These are phyloP conservation scores for Iris pallida DNA, from an alignment of 116 monocot species.

Conservation along the genomic window DNA sequence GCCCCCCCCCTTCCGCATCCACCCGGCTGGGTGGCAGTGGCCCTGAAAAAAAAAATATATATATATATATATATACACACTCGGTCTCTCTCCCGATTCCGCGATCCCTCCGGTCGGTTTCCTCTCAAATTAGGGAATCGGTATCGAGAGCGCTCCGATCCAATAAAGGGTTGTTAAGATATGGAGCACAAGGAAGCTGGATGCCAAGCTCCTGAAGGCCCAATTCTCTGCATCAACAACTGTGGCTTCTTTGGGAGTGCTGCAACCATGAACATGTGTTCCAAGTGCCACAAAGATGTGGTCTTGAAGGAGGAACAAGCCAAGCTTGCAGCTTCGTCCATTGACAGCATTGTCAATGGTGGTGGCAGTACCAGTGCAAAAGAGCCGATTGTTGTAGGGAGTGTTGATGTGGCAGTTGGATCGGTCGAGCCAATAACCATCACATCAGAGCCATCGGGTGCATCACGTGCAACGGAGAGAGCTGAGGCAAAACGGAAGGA, in stretches of 20 bases:
- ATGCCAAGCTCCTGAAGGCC: slow-evolving; percentile 49
- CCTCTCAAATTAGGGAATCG: too few species aligned
- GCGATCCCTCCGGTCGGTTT: too few species aligned
- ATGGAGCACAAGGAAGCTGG: slow-evolving; percentile 56
- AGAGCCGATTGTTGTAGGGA: slow-evolving; percentile 18
- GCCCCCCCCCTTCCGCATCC: too few species aligned
- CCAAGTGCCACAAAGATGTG: slow-evolving; percentile 38
- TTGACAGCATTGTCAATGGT: slow-evolving; percentile 51
- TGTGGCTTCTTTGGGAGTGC: slow-evolving; percentile 59
- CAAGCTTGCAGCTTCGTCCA: slow-evolving; percentile 50
- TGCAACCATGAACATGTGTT: slow-evolving; percentile 65
- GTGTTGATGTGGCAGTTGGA: slow-evolving; percentile 17
- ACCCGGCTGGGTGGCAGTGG: too few species aligned
- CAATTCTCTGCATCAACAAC: slow-evolving; percentile 57
- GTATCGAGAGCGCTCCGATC: too few species aligned
- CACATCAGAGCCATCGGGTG: slow-evolving; percentile 17
- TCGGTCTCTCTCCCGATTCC: too few species aligned
- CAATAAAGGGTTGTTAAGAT: not conserved
- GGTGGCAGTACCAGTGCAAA: slow-evolving; percentile 21
- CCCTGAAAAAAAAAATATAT: too few species aligned
- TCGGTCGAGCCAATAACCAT: slow-evolving; percentile 20
- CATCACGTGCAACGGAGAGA: slow-evolving; percentile 17
- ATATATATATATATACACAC: too few species aligned
- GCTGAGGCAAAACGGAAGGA: slow-evolving; percentile 35
- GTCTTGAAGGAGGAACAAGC: slow-evolving; percentile 44